Evolutionary conservation across 352 stramenopile genomes (phyloP).

Genomic region (Phytophthora megakarya): DNA sequence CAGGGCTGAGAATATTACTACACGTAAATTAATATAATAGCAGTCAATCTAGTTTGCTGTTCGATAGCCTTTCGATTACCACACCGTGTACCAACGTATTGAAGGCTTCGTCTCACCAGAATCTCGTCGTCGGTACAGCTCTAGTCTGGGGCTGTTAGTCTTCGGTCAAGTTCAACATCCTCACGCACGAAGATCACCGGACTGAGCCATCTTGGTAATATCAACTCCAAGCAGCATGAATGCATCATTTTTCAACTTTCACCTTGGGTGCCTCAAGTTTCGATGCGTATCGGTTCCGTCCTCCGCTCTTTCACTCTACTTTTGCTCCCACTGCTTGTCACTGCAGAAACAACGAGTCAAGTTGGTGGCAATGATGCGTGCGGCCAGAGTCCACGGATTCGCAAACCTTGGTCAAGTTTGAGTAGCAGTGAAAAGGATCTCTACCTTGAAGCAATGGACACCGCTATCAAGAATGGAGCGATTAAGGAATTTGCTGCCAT

Average conservation of each 20-base stretch:
- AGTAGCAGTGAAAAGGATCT: conserved; percentile 49
- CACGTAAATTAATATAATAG: too few relatives aligned
- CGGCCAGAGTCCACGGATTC: conserved; percentile 42
- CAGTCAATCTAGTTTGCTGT: too few relatives aligned
- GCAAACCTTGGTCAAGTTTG: conserved; percentile 58
- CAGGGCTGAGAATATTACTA: too few relatives aligned
- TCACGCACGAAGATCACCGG: not conserved
- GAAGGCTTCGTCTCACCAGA: too few relatives aligned
- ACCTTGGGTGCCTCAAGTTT: conserved; percentile 21
- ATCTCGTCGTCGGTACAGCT: conserved; percentile 7
- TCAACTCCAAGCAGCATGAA: conserved; percentile 2
- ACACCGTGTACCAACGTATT: too few relatives aligned
- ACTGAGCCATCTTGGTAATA: conserved; percentile 15
- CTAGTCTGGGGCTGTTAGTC: not conserved
- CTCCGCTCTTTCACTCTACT: conserved; percentile 15
- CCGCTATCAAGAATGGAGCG: conserved; percentile 48
- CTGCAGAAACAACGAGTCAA: too few relatives aligned
- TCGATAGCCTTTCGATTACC: too few relatives aligned
- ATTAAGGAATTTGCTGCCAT: conserved; percentile 59
- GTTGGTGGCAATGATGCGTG: conserved; percentile 59
- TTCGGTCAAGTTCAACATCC: conserved; percentile 6
- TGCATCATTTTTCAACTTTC: conserved; percentile 30
- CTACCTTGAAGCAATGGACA: conserved; percentile 56
- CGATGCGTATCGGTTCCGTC: conserved; percentile 19
- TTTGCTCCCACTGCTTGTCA: conserved; percentile 8